A percentile compares a stretch with the other conserved stretches of the same genome.
phyloP scores from a whole-genome alignment of 1,284 basidiomycete genomes.

The Ceratorhiza oryzae-sativae region DNA sequence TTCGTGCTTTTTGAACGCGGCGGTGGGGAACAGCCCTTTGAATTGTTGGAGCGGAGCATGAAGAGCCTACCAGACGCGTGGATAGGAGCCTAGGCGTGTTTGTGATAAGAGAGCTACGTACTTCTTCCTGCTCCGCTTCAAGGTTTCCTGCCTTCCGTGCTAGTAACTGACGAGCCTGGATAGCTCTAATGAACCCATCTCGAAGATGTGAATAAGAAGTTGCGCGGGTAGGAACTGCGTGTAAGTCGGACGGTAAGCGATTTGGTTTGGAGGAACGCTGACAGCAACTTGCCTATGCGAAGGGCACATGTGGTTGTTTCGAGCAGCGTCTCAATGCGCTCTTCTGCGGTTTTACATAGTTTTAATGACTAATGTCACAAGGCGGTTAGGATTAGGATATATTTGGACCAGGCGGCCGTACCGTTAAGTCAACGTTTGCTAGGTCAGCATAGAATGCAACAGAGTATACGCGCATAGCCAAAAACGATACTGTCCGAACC shows the following conservation, averaged over 20 bases:
- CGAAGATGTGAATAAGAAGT: constrained; percentile 85
- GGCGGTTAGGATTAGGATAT: background rate
- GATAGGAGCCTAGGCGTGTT: background rate
- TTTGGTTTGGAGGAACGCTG: background rate
- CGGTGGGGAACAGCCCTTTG: constrained; percentile 76
- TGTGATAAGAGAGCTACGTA: constrained; percentile 15
- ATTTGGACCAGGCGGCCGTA: constrained; percentile 44
- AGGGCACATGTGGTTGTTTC: constrained; percentile 74
- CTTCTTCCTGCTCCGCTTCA: constrained; percentile 60
- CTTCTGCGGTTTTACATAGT: constrained; percentile 57
- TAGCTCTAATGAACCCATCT: constrained; percentile 82
- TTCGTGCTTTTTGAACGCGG: constrained; percentile 66
- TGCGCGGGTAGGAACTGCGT: constrained; percentile 76
- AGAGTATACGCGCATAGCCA: constrained; percentile 83
- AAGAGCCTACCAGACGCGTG: constrained; percentile 50
- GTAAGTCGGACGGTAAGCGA: background rate
- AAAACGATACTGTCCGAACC: constrained; percentile 82
- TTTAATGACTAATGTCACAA: background rate
- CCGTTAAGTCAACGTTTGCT: constrained; percentile 65
- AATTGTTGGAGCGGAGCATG: constrained; percentile 72
- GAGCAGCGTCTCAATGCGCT: constrained; percentile 73
- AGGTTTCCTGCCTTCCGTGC: constrained; percentile 61
- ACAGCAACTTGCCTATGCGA: constrained; percentile 63
- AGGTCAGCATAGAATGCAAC: constrained; percentile 86
- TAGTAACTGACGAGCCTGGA: constrained; percentile 69